Evolutionary conservation across 345 rosid species (phyloP), one percentile per base, ranked within the genome.

Genomic region (Gossypium sturtianum): DNA sequence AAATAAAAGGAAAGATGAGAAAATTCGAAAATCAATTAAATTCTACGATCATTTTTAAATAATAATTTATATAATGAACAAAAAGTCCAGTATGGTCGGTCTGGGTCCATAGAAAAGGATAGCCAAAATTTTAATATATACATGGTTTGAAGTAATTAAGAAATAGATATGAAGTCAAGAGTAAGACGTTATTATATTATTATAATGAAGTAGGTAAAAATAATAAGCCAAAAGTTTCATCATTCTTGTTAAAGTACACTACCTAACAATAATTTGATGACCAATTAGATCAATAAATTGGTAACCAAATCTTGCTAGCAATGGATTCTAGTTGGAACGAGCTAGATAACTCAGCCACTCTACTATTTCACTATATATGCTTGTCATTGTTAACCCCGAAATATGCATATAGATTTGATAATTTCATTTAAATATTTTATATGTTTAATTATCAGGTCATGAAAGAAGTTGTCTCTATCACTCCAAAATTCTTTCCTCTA

Each of bases 121-220:
- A 23, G 29, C 62, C 27, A 57, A 23, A 58, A 11, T 58, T 19
- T 57, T n/a, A 7, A 57, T 9, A 57, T 19, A 20, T 22, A 56
- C 47, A 48, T 27, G 51, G 27, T n/a, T 19, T 20, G 29, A 66
- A 66, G 23, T 38, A 45, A 44, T 5, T 20, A 66, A 19, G 20
- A 20, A 56, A 56, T n/a, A 54, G 3, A 7, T 10, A 20, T 2
- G 5, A 66, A 19, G 49, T 58, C 52, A 66, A 11, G 43, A 56
- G 27, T 29, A 38, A 29, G 9, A 54, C 13, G n/a, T 54, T 38
- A 47, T 17, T 34, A 27, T 52, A 27, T 47, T 76, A 48, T 12
- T 74, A 74, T 12, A 59, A 59, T 23, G 63, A 59, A 73, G 84
- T 84, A 47, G 84, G 84, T 84, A 81, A 75, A 75, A 81, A 79